Evolutionary conservation across 2,329 filamentous ascomycete species (phyloP).

Genomic region (Trichoderma lentiforme): DNA sequence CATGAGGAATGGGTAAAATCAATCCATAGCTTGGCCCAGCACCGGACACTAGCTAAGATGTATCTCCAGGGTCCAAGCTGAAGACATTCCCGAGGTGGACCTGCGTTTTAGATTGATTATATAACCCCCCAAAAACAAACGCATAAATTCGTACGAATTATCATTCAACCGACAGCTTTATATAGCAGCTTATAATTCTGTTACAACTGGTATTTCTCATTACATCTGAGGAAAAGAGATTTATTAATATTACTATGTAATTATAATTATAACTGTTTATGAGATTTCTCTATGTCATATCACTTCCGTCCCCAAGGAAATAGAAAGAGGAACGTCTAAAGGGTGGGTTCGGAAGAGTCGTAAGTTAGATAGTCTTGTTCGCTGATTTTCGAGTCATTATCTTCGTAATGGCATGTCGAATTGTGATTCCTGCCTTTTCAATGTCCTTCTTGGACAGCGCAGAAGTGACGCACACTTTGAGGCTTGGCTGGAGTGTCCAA

Average conservation of each 20-base stretch:
- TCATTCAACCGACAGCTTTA: background rate
- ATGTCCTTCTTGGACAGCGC: constrained; percentile 91
- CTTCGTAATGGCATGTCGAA: constrained; percentile 92
- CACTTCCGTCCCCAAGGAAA: background rate
- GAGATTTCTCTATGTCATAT: background rate
- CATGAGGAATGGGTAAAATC: background rate
- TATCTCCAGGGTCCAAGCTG: background rate
- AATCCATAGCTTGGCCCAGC: background rate
- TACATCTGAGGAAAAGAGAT: background rate
- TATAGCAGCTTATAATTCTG: background rate
- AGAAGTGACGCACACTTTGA: constrained; percentile 88
- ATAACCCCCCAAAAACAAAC: background rate
- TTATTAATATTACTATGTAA: background rate
- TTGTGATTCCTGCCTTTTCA: constrained; percentile 84
- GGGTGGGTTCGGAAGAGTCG: background rate
- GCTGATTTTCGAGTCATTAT: constrained; percentile 68
- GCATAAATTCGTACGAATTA: background rate
- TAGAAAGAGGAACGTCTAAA: background rate
- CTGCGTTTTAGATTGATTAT: background rate
- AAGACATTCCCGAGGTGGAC: background rate
- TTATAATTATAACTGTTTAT: background rate
- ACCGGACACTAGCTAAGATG: background rate
- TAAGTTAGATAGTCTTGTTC: constrained; percentile 28
- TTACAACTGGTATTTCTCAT: background rate
- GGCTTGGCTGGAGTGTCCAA: constrained; percentile 70